These are phyloP conservation scores for Sequoia sempervirens DNA, from an alignment of 75 land plant genomes.

Conservation along the genomic window DNA sequence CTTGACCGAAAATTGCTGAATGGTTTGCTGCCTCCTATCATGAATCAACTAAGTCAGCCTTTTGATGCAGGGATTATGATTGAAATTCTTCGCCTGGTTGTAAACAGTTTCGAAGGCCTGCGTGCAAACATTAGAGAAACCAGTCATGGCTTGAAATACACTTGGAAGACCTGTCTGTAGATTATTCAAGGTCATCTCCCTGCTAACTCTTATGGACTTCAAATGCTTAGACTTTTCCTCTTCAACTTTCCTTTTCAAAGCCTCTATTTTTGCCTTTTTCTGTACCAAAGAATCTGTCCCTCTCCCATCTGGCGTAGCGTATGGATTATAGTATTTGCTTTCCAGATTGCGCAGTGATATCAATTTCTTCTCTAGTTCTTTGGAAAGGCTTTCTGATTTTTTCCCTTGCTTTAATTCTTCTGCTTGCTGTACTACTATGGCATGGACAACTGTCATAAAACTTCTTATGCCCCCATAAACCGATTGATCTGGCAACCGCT, in stretches of 20 bases:
- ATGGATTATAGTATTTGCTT: constrained; percentile 58
- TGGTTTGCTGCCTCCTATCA: background rate
- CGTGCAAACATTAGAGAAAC: constrained; percentile 65
- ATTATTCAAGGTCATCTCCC: constrained; percentile 51
- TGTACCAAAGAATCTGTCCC: constrained; percentile 56
- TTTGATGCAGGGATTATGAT: background rate
- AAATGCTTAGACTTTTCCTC: constrained; percentile 54
- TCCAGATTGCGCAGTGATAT: constrained; percentile 42
- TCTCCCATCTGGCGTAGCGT: constrained; percentile 19
- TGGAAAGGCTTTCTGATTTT: constrained; percentile 49
- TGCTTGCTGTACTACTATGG: constrained; percentile 58
- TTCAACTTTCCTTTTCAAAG: constrained; percentile 58
- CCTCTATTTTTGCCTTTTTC: constrained; percentile 56
- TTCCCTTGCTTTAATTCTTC: constrained; percentile 75
- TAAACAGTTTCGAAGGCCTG: constrained; percentile 52
- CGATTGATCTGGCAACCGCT: constrained; percentile 80
- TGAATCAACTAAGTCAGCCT: constrained; percentile 3
- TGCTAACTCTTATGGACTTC: constrained; percentile 64
- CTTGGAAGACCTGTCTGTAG: constrained; percentile 81
- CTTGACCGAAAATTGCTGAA: background rate
- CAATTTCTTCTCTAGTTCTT: constrained; percentile 84
- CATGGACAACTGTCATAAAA: constrained; percentile 72
- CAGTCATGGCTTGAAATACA: constrained; percentile 83
- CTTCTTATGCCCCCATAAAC: constrained; percentile 85
- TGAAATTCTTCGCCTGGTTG: constrained; percentile 22